A percentile compares a stretch with the other conserved stretches of the same genome.
phyloP scores from a whole-genome alignment of 1,284 basidiomycete genomes.

The Ustilago lituana region DNA sequence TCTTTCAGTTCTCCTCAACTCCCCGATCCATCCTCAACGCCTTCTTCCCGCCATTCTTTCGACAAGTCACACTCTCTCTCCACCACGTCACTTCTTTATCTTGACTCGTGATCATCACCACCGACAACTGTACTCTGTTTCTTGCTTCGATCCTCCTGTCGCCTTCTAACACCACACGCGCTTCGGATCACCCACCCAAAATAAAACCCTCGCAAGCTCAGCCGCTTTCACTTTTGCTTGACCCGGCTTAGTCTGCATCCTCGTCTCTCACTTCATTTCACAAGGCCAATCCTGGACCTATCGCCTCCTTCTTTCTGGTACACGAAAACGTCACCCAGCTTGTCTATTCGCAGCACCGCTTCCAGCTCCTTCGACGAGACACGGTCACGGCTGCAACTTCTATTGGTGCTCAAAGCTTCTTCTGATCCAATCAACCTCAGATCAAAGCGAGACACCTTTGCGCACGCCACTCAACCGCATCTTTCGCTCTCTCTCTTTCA shows the following conservation, averaged over 20 bases:
- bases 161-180: no score
- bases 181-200: not conserved
- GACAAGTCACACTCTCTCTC: no score
- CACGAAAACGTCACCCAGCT: no score
- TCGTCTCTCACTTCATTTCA: not conserved
- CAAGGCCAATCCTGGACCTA: not conserved
- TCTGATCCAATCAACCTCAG: constrained; percentile 5
- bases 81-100: not conserved
- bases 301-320: not conserved
- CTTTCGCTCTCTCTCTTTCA: not conserved
- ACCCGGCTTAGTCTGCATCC: no score
- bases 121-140: not conserved
- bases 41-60: constrained; percentile 1
- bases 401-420: not conserved
- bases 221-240: constrained; percentile 2
- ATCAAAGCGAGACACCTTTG: no score
- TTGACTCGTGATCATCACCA: no score
- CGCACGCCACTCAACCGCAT: not conserved
- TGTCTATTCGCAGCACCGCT: no score
- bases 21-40: no score
- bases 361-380: no score
- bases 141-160: not conserved
- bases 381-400: not conserved
- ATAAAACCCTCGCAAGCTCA: not conserved
- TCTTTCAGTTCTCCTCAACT: constrained; percentile 9